These are phyloP conservation scores for Cystobasidium tubakii DNA, from an alignment of 768 basidiomycete genomes.

Conservation along the genomic window DNA sequence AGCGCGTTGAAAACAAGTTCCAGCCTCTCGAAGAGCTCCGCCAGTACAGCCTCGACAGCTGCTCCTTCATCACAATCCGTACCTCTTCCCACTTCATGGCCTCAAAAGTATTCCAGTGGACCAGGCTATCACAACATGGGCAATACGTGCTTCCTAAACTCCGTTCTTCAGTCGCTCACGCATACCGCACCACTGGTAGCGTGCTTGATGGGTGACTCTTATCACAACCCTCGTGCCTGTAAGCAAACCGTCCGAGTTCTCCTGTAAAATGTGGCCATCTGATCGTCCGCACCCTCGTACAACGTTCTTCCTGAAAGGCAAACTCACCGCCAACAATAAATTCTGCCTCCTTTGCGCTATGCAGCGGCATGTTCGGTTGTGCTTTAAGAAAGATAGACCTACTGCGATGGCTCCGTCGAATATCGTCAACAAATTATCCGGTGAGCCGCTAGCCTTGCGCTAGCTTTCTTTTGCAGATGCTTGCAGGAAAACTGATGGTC, in stretches of 20 bases:
- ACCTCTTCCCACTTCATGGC: slow-evolving; percentile 38
- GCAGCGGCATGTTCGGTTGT: slow-evolving; percentile 57
- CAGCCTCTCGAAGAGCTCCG: neutral
- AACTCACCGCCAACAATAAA: slow-evolving; percentile 40
- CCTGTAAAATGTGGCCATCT: too few relatives aligned
- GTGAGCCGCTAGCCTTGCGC: slow-evolving; percentile 52
- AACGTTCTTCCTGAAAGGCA: too few relatives aligned
- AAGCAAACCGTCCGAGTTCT: too few relatives aligned
- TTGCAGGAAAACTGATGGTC: too few relatives aligned
- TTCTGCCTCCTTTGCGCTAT: slow-evolving; percentile 80
- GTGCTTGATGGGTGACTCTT: slow-evolving; percentile 34
- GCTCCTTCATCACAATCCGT: slow-evolving; percentile 5
- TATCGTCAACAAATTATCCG: slow-evolving; percentile 64
- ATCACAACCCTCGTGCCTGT: slow-evolving; percentile 24
- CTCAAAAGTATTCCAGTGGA: slow-evolving; percentile 28
- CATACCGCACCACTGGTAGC: slow-evolving; percentile 83
- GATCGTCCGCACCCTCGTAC: too few relatives aligned
- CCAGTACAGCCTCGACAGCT: neutral
- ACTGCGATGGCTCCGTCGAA: slow-evolving; percentile 60
- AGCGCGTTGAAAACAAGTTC: neutral
- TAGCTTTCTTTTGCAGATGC: too few relatives aligned
- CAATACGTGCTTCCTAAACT: slow-evolving; percentile 70
- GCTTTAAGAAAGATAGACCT: slow-evolving; percentile 52
- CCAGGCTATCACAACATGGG: slow-evolving; percentile 44
- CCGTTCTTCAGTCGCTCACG: slow-evolving; percentile 82